Percentiles rank a stretch among this genome's conserved stretches.
Conservation (phyloP, 2,329 filamentous ascomycete species). For the Plectosphaerella plurivora region DNA sequence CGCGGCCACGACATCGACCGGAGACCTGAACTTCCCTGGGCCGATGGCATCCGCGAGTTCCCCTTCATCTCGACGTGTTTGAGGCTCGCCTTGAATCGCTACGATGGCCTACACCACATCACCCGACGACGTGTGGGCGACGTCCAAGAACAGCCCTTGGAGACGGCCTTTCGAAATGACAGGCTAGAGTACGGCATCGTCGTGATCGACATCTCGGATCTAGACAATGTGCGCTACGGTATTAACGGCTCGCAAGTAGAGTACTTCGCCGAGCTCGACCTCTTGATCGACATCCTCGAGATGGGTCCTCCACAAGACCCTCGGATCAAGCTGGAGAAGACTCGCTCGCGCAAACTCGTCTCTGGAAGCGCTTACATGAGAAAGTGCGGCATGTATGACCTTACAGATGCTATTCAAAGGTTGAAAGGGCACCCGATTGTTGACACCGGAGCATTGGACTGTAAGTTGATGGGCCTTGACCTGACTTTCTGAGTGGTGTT, state of each 20-base stretch:
- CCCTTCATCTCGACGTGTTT: conserved; percentile 6
- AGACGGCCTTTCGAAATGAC: conserved; percentile 1
- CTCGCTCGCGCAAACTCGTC: background rate
- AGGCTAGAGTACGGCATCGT: conserved; percentile 6
- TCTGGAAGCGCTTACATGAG: background rate
- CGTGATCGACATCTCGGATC: conserved; percentile 4
- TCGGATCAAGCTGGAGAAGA: background rate
- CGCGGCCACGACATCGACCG: background rate
- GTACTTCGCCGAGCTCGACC: background rate
- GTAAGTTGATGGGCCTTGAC: background rate
- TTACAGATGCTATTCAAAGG: background rate
- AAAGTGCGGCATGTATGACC: background rate
- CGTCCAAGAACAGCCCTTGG: conserved; percentile 5
- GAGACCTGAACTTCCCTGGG: too few relatives aligned
- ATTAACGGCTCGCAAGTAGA: conserved; percentile 4
- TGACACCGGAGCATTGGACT: background rate
- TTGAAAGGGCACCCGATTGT: background rate
- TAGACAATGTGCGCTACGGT: background rate
- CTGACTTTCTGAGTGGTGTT: background rate
- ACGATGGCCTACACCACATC: background rate
- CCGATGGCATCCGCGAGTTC: background rate
- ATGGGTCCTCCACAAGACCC: background rate
- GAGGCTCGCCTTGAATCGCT: background rate
- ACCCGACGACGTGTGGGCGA: conserved; percentile 1
- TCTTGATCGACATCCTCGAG: background rate